Evolutionary conservation across 176 grass and related monocot genomes (phyloP), one percentile per base, ranked within the genome.

Genomic region (Phyllostachys edulis): DNA sequence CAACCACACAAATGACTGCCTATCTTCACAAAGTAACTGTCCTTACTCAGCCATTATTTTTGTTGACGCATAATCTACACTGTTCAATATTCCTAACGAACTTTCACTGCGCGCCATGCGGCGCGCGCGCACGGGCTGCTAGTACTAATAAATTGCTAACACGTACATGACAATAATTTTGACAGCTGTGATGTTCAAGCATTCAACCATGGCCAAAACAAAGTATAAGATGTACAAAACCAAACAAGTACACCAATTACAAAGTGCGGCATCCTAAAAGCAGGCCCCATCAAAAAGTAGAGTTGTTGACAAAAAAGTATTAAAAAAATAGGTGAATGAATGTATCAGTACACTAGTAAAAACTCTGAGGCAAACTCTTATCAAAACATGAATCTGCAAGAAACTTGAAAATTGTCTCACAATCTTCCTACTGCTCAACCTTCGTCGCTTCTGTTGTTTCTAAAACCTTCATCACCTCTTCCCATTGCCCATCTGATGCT

Each of bases 391-490:
- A 64, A 34, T 64, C 15, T 64, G 62, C 27, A 7, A 67, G 34
- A 67, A 67, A 67, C 36, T 1, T 67, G 64, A 12, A 38, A 67
- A 7, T 36, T 14, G 24, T 37, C 34, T 38, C 34, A 20, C 34
- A 4, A 67, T 67, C 34, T 67, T 20, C 34, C 64, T 67, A 67
- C 64, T 39, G 64, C 15, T 67, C 64, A 67, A 39, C 64, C 64
- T 67, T 38, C 34, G 38, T 67, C 14, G 8, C 64, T 15, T 67
- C 64, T 67, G 17, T 36, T 9, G 32, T 46, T 46, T 46, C 44
- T 10, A 46, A 10, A 46, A 89, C 80, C 54, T 89, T 73, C 26
- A 75, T 89, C 64, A 80, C 87, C 66, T 89, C 64, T 67, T 89
- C 80, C 87, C 87, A 89, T 9, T 74, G 63, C 45, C 87, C 65